phyloP scores from a whole-genome alignment of 495 filamentous ascomycete genomes.

The Penicillium roqueforti region DNA sequence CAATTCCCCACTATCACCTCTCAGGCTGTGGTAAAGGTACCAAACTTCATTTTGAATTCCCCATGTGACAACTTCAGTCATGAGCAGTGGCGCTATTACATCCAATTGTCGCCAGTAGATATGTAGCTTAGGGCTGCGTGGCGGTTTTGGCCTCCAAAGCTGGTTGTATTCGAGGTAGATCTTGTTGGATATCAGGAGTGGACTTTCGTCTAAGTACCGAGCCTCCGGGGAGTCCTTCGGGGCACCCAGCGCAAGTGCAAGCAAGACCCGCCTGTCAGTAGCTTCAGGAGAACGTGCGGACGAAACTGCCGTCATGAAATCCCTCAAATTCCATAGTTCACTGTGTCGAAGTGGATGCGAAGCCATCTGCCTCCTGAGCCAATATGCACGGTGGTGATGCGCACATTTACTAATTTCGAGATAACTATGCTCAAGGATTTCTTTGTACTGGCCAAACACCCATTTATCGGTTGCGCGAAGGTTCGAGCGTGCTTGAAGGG shows the following conservation, averaged over 20 bases:
- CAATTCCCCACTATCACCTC: constrained; percentile 12
- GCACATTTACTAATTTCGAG: background rate
- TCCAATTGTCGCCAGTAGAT: constrained; percentile 32
- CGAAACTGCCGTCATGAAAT: background rate
- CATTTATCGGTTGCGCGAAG: background rate
- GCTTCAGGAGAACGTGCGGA: background rate
- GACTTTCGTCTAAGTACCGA: background rate
- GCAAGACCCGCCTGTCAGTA: background rate
- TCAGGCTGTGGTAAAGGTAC: constrained; percentile 11
- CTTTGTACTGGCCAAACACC: background rate
- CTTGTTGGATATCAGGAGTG: background rate
- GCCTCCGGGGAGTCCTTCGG: background rate
- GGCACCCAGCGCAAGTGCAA: background rate
- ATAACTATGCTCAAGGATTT: background rate
- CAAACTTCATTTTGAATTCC: constrained; percentile 10
- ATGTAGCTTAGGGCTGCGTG: constrained; percentile 12
- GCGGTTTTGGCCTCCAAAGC: constrained; percentile 2
- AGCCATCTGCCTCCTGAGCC: background rate
- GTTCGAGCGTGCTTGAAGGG: background rate
- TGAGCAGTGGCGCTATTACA: constrained; percentile 23
- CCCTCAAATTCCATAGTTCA: background rate
- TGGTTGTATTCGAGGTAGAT: constrained; percentile 4
- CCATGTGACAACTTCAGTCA: background rate
- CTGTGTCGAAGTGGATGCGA: background rate
- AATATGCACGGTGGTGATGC: background rate